Evolutionary conservation across 2,329 filamentous ascomycete genomes (phyloP).

Genomic region (Emmonsia crescens): DNA sequence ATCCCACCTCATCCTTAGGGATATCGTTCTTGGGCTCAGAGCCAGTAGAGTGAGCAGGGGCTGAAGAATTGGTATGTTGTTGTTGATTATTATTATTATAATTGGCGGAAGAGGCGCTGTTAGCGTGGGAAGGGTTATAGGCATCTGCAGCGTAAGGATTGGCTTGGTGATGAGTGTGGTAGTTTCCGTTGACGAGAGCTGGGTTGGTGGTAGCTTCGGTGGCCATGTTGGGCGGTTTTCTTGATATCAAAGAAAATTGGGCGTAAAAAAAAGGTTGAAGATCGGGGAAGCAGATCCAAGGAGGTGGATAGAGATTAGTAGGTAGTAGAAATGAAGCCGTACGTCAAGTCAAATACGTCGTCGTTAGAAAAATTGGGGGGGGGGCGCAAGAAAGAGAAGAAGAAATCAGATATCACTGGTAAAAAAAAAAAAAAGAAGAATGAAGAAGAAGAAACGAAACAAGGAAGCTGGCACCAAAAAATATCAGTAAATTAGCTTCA

Average conservation of each 20-base stretch:
- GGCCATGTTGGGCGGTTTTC: constrained; percentile 20
- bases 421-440: constrained; percentile 7
- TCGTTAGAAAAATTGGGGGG: not conserved
- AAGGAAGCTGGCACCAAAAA: not conserved
- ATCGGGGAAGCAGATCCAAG: not conserved
- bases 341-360: not conserved
- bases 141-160: constrained; percentile 25
- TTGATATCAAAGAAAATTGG: not conserved
- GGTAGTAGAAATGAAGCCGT: not conserved
- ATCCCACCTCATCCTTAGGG: constrained; percentile 88
- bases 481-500: not conserved
- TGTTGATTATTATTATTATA: constrained; percentile 22
- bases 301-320: not conserved
- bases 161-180: constrained; percentile 26
- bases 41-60: constrained; percentile 27
- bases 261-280: not conserved
- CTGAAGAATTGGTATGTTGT: constrained; percentile 19
- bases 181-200: constrained; percentile 33
- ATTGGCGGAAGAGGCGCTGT: constrained; percentile 19
- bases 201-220: constrained; percentile 25
- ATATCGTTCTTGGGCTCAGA: constrained; percentile 37
- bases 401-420: not conserved
- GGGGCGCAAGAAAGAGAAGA: not conserved
- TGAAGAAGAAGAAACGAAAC: constrained; percentile 8
- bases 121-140: constrained; percentile 26